These are phyloP conservation scores for Petunia axillaris DNA, from an alignment of 257 asterid species.

Conservation along the genomic window DNA sequence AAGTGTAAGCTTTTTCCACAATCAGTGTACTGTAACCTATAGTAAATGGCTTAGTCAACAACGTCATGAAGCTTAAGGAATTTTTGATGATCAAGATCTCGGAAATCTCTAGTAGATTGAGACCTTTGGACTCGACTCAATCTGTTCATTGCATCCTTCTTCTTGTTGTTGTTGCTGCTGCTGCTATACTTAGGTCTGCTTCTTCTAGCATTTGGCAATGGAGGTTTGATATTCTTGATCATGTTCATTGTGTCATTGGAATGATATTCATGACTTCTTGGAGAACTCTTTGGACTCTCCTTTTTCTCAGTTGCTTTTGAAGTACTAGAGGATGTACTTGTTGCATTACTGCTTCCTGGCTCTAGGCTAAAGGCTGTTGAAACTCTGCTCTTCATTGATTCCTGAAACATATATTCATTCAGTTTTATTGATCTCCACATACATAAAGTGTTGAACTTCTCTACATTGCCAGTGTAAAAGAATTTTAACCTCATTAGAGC, in stretches of 20 bases:
- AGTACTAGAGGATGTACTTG: constrained; percentile 57
- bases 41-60: constrained; percentile 25
- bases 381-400: constrained; percentile 43
- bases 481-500: constrained; percentile 40
- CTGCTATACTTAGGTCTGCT: constrained; percentile 19
- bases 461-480: background rate
- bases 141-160: constrained; percentile 37
- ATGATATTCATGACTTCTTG: constrained; percentile 43
- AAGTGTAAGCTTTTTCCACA: background rate
- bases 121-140: constrained; percentile 53
- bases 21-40: background rate
- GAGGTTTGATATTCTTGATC: constrained; percentile 44
- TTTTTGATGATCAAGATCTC: constrained; percentile 41
- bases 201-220: constrained; percentile 42
- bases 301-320: constrained; percentile 42
- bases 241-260: constrained; percentile 38
- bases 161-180: constrained; percentile 26
- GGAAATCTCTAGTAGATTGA: constrained; percentile 54
- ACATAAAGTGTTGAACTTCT: background rate
- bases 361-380: constrained; percentile 45
- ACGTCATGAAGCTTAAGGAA: constrained; percentile 39
- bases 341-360: constrained; percentile 59
- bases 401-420: constrained; percentile 35
- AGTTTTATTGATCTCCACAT: background rate
- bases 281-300: constrained; percentile 33